Evolutionary conservation across 176 grass and related monocot genomes (phyloP).

Genomic region (Eleusine indica): DNA sequence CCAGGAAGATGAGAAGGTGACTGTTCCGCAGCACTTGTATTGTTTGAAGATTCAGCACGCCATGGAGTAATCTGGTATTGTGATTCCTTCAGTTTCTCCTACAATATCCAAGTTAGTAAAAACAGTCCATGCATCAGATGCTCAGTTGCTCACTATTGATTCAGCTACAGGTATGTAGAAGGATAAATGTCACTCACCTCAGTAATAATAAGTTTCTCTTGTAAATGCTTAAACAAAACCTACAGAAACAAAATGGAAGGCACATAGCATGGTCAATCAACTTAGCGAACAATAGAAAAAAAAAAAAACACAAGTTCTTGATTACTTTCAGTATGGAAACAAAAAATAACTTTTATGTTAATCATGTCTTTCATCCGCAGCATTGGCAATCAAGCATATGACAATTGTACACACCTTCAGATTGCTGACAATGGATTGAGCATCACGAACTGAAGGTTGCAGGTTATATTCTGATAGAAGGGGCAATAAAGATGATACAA

Average conservation of each 20-base stretch:
- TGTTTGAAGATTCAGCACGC: slow-evolving; percentile 75
- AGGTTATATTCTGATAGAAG: slow-evolving; percentile 83
- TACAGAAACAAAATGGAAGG: slow-evolving; percentile 47
- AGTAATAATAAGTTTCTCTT: slow-evolving; percentile 87
- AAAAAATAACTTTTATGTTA: neutral
- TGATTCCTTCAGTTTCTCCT: slow-evolving; percentile 98
- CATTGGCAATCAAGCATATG: slow-evolving; percentile 5
- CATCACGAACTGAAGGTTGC: slow-evolving; percentile 79
- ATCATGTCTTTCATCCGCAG: slow-evolving; percentile 1
- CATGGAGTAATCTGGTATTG: slow-evolving; percentile 94
- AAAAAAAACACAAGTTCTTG: neutral
- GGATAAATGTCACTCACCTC: slow-evolving; percentile 58
- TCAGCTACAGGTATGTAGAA: slow-evolving; percentile 16
- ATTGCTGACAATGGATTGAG: slow-evolving; percentile 89
- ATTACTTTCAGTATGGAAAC: slow-evolving; percentile 13
- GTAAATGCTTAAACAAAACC: slow-evolving; percentile 91
- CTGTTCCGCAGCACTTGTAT: slow-evolving; percentile 60
- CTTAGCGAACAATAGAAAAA: neutral
- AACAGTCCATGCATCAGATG: slow-evolving; percentile 27
- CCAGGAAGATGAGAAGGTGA: slow-evolving; percentile 62
- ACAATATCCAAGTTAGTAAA: slow-evolving; percentile 42
- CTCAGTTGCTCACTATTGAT: neutral
- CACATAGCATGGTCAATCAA: neutral
- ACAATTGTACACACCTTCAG: slow-evolving; percentile 66
- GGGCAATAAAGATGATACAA: slow-evolving; percentile 87